Evolutionary conservation across 208 protist genomes (phyloP), one percentile per base, ranked within the genome.

Genomic region (Trypanosoma caninum): DNA sequence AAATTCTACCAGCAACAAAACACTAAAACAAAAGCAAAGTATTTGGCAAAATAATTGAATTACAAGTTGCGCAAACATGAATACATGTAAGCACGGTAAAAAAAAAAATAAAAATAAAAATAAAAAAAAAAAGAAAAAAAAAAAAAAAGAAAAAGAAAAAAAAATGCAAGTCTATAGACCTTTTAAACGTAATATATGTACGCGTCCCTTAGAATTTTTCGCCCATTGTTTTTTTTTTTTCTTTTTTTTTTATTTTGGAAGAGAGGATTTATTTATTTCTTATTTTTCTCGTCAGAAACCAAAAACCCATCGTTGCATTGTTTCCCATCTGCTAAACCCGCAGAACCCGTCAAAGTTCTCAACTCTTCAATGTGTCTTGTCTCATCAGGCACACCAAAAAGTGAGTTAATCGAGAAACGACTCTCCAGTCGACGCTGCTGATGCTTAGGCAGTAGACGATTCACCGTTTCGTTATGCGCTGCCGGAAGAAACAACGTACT

Each of bases 381-480:
- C 45, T 94, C 88, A 60, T 95, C 89, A 2, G 89, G 89, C 28
- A 95, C 60, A 9, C 84, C 82, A 1, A 95, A 52, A 18, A 93
- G 42, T 0, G 82, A 78, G 57, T 89, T 90, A 16, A 95, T 42
- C 0, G 89, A 95, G 44, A 95, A 74, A 34, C 65, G 59, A 48
- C 76, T 87, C 46, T 88, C 76, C 28, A 95, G 74, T 2, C 77
- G 73, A 2, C 86, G 80, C 71, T 92, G 89, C 72, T 95, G 89
- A 5, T 68, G 59, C 55, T 91, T 91, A 11, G 89, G 89, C 14
- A 95, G 80, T 7, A 95, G 56, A 0, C 79, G 65, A 54, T 95
- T 95, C 20, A 93, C 84, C n/a, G 85, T 93, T 6, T 84, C 62
- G 72, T 88, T 84, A 63, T 95, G 84, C 35, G 72, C 38, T 14